A percentile compares a stretch with the other conserved stretches of the same genome.
Evolutionary conservation across 116 monocot genomes (phyloP).

Genomic region (Papilionanthe hybrid): DNA sequence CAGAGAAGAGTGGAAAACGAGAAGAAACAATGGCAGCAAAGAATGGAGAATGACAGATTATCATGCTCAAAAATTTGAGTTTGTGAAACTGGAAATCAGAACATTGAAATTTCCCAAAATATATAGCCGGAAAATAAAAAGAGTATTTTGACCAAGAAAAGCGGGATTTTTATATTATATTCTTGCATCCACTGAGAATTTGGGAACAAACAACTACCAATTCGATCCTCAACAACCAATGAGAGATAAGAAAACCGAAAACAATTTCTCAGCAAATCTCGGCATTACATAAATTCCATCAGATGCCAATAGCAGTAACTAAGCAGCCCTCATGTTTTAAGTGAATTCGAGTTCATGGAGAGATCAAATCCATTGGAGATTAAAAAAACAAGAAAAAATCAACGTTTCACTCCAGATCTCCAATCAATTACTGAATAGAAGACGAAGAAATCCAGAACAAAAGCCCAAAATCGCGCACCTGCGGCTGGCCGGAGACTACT

Average conservation of each 20-base stretch:
- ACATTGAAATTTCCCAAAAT: background rate
- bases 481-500: conserved; percentile 70
- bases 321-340: background rate
- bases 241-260: background rate
- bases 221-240: background rate
- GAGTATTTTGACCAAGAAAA: background rate
- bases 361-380: background rate
- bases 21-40: background rate
- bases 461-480: conserved; percentile 42
- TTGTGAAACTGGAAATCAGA: too few relatives aligned
- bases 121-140: background rate
- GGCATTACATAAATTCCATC: background rate
- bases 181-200: background rate
- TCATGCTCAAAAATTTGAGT: too few relatives aligned
- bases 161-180: background rate
- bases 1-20: background rate
- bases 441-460: background rate
- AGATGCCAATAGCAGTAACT: background rate
- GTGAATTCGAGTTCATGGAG: background rate
- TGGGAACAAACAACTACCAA: background rate
- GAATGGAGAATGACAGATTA: background rate
- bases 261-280: background rate
- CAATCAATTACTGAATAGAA: background rate
- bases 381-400: background rate
- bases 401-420: background rate